Evolutionary conservation across 495 filamentous ascomycete genomes (phyloP), one percentile per base, ranked within the genome.

Genomic region (Aspergillus indologenus): DNA sequence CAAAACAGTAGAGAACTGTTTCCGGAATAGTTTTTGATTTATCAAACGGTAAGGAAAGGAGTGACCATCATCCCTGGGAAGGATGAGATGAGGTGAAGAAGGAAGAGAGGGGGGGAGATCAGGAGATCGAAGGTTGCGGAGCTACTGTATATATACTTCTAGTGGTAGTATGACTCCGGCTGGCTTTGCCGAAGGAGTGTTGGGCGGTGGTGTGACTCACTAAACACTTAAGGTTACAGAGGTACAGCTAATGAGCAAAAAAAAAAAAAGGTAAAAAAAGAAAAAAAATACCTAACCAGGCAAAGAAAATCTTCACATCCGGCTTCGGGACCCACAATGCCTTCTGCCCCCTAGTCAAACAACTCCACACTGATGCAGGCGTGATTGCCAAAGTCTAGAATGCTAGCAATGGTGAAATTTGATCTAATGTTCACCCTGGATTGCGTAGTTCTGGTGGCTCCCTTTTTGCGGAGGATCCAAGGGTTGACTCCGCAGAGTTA

Each of bases 31-130:
- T 24, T 24, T 51, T 51, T 31, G 31, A 62, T 63, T 51, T 51
- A 64, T 63, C 65, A 61, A 42, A 53, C 51, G 49, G 53, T 48
- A 64, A 60, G 48, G 68, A 74, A 65, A 54, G 70, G 71, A 73
- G 68, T 68, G 75, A 78, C 75, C 75, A 71, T 76, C 75, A 78
- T 68, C 75, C 72, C 64, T 66, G 59, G 51, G 61, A 62, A 77
- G 73, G 74, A 72, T 63, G 73, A 77, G 75, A 75, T 75, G 68
- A 72, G 68, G 71, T 70, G 61, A 56, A 59, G 63, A 55, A 64
- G 55, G 52, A 64, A 61, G n/a, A 34, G 43, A 50, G 57, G 46
- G 48, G 22, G 34, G 34, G 12, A 29, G 56, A 68, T 40, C 44
- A 54, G 42, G 23, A 58, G 24, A 47, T 40, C 26, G 12, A 40